Evolutionary conservation across 129 eudicot genomes (phyloP), one percentile per base, ranked within the genome.

Genomic region (Flaveria bidentis): DNA sequence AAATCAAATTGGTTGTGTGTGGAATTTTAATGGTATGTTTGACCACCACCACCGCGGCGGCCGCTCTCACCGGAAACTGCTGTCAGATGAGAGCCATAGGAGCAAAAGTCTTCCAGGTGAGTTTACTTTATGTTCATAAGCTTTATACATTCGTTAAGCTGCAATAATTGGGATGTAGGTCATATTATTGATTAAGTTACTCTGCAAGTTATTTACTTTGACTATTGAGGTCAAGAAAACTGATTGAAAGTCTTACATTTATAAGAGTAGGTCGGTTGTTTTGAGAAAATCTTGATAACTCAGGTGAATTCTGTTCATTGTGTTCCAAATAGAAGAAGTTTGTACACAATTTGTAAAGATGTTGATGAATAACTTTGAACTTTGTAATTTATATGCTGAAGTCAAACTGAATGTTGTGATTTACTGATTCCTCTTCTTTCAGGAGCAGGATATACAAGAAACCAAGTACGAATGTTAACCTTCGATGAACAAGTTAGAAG

Each of bases 21-120:
- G 82, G 84, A 73, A 47, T 42, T 72, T 85, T 56, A 82, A 71
- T 30, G 80, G 76, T 47, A 68, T 82, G 51, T 82, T 83, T 68
- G 84, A 72, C 69, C 80, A 83, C 30, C 72, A 64, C 58, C 82
- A 82, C 11, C 82, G 77, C 47, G 73, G 13, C 13, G 68, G 68
- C 68, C n/a, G 68, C 7, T 60, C 66, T 60, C 16, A 16, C 63
- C 82, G 71, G 58, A 82, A 85, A 72, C 25, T 82, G 33, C 66
- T 84, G 65, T 68, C 82, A 41, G 63, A 64, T 84, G 85, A 23
- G 53, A 81, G 69, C 36, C 81, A 63, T 69, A 51, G 51, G 60
- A 78, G 60, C 67, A 78, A 78, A 74, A 73, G 65, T 42, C 58
- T 77, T 78, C 17, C 65, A 25, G 81, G 88, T 81, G 75, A 81